Percentiles rank a stretch among this genome's conserved stretches.
phyloP scores from a whole-genome alignment of 805 yeast species.

The Ogataea methanolica region DNA sequence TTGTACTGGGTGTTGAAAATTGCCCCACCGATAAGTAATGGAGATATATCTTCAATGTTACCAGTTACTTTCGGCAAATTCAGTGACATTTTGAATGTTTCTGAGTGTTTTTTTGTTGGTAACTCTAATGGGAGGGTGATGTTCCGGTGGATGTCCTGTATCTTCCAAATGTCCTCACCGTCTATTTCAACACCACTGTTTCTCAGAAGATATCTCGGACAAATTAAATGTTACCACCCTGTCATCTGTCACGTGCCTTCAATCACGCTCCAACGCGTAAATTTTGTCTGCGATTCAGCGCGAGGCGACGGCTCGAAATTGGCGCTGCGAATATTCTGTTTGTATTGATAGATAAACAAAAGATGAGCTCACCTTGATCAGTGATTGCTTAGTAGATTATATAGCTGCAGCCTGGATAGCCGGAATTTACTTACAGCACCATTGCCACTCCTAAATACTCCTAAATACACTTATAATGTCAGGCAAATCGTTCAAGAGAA shows the following conservation, averaged over 20 bases:
- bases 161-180: background rate
- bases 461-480: background rate
- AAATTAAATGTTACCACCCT: no score
- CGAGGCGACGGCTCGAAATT: no score
- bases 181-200: no score
- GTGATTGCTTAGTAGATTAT: no score
- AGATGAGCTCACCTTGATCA: no score
- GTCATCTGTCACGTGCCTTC: no score
- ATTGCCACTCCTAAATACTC: background rate
- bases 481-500: conserved; percentile 4
- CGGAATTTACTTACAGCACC: background rate
- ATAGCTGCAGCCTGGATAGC: background rate
- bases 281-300: no score
- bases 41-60: conserved; percentile 37
- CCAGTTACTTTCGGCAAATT: conserved; percentile 20
- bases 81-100: conserved; percentile 12
- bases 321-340: no score
- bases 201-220: no score
- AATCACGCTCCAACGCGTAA: no score
- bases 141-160: background rate
- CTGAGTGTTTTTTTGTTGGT: background rate
- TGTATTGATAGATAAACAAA: no score
- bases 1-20: conserved; percentile 80
- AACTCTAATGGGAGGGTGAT: background rate
- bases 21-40: conserved; percentile 82